Base-by-base conservation (phyloP, 2,329 filamentous ascomycete species). In the Catunica adiposa region DNA sequence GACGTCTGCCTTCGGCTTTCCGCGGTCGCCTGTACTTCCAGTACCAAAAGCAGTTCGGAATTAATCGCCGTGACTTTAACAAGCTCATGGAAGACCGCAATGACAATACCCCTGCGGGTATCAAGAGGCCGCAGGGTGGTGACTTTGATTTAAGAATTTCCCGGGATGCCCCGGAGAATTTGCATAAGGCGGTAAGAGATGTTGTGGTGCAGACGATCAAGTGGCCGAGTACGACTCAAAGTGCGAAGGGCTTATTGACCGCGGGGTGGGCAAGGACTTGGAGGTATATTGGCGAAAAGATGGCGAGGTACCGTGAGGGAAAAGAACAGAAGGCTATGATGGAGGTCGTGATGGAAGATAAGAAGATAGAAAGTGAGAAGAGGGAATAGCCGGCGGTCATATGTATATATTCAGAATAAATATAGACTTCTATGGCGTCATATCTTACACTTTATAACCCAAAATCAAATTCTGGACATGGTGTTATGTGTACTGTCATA, bases 201-300 rank as follows among this genome's bases (percentile, higher is more conserved):
- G 84, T 89, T 42, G 89, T 98, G 64, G 84, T 82, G 64, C 84
- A 85, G 65, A 97, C 94, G 0, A 87, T 97, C 62, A 79, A 80
- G 56, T 97, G 92, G 92, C 89, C 92, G 0, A 92, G 88, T 63
- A 88, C 86, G 1, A 82, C 82, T 3, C 90, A 98, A 69, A 92
- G 82, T 55, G 66, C 90, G 60, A 98, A 98, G 70, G 83, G 89
- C 1, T 67, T 85, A 1, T 67, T 96, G 47, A 97, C 89, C 1
- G 82, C 85, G 0, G 94, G 92, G 0, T 66, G 85, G 15, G 65
- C 72, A 5, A 79, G 82, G 63, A 83, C 83, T 4, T 76, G 78
- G 71, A 78, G 82, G 60, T 98, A 98, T 66, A 63, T 94, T 55
- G 73, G 76, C 46, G 92, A 97, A 67, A 98, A 98, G 74, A 72